Evolutionary conservation across 345 rosid species (phyloP), one percentile per base, ranked within the genome.

Genomic region (Gossypium mustelinum): DNA sequence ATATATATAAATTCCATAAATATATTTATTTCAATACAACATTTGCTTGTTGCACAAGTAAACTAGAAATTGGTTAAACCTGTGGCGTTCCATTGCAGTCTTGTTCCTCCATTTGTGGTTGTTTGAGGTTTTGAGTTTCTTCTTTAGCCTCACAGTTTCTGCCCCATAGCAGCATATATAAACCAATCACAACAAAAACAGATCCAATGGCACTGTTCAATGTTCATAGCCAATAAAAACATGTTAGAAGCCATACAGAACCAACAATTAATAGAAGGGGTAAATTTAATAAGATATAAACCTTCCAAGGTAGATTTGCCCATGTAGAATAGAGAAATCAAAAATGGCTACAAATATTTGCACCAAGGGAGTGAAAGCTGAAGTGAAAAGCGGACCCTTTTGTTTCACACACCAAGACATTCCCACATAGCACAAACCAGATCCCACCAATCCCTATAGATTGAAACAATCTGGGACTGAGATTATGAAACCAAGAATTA

Each of bases 321-420:
- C 96, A 56, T 87, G 97, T 34, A 92, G 84, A 78, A 94, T 50
- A 16, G 81, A 87, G 78, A 90, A 84, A 75, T 89, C 94, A 60
- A 91, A 68, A 57, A 84, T 78, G 73, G 90, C 89, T n/a, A 85
- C 89, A 78, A 90, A 85, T 78, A 90, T 84, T 73, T 91, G 97
- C 69, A 85, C 76, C 34, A 89, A 76, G 52, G 97, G 97, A 68
- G 84, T 85, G 76, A 93, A 90, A 24, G 94, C 89, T 17, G 97
- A 83, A 1, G 98, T 92, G 85, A 91, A 92, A 39, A 92, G 86
- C 0, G 98, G 93, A 39, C 93, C 97, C 74, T 87, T 86, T 72
- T 88, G 87, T 79, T 87, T 82, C 18, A 92, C 94, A 79, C 91
- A 90, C 96, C 97, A 92, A 3, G 96, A 82, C 93, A 94, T 88